A percentile compares a stretch with the other conserved stretches of the same genome.
phyloP scores from a whole-genome alignment of 495 filamentous ascomycete genomes.

The Cenococcum geophilum region DNA sequence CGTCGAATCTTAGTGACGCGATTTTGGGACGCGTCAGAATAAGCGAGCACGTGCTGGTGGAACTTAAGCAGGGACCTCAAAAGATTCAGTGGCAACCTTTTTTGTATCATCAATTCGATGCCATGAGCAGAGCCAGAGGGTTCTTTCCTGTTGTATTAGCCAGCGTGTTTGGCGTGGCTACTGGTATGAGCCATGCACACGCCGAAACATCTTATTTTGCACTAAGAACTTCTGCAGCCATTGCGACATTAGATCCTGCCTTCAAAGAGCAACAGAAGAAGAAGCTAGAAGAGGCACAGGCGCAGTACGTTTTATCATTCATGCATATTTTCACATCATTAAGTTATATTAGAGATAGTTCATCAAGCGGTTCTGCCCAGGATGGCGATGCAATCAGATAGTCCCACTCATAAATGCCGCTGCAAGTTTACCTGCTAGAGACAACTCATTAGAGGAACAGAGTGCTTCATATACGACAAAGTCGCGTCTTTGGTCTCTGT shows the following conservation, averaged over 20 bases:
- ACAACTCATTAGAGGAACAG: background rate
- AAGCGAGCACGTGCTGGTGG: background rate
- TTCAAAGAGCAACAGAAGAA: slow-evolving; percentile 21
- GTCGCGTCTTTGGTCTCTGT: background rate
- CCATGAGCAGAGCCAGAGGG: background rate
- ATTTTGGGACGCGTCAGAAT: background rate
- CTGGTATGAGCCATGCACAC: slow-evolving; percentile 4
- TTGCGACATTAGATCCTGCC: slow-evolving; percentile 18
- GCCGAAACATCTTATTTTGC: background rate
- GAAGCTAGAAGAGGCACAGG: slow-evolving; percentile 13
- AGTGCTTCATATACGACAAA: background rate
- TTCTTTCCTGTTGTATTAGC: slow-evolving; percentile 19
- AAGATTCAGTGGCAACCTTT: slow-evolving; percentile 6
- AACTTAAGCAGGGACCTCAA: background rate
- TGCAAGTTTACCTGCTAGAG: background rate
- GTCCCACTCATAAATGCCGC: background rate
- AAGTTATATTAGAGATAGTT: background rate
- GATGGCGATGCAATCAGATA: background rate
- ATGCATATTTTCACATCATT: background rate
- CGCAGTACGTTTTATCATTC: background rate
- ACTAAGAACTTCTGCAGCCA: background rate
- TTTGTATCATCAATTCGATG: background rate
- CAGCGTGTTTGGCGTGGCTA: slow-evolving; percentile 17
- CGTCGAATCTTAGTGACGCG: background rate
- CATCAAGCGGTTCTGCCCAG: background rate